phyloP scores from a whole-genome alignment of 1,284 basidiomycete species.

The Ceratobasidium sp. region DNA sequence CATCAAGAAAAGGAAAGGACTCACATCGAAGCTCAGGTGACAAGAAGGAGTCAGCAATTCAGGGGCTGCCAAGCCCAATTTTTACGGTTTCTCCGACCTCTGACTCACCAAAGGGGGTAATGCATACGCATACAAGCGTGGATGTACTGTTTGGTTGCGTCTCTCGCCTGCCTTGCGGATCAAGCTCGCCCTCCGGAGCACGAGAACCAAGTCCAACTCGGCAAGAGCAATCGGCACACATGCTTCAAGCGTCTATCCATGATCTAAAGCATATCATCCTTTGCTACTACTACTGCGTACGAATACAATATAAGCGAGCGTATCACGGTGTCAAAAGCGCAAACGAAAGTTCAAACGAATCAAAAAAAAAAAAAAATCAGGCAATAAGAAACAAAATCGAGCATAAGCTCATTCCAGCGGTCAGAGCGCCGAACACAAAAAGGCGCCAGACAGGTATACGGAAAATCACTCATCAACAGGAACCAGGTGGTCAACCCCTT shows the following conservation, averaged over 20 bases:
- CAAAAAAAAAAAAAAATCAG: conserved; percentile 7
- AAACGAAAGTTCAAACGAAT: conserved; percentile 9
- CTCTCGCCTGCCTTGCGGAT: conserved; percentile 9
- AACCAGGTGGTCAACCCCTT: not conserved
- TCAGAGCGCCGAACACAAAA: conserved; percentile 4
- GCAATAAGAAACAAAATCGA: conserved; percentile 3
- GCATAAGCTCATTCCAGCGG: not conserved
- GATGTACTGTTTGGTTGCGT: not conserved
- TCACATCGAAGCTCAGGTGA: conserved; percentile 22
- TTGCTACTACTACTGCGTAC: conserved; percentile 14
- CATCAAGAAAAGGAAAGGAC: not conserved
- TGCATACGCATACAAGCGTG: too few relatives aligned
- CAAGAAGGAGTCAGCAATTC: not conserved
- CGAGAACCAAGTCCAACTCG: too few relatives aligned
- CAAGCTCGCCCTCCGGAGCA: conserved; percentile 5
- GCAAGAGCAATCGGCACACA: not conserved
- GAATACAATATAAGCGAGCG: conserved; percentile 35
- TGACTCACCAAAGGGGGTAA: not conserved
- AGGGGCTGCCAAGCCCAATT: not conserved
- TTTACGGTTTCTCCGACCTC: conserved; percentile 19
- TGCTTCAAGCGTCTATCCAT: not conserved
- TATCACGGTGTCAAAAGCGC: conserved; percentile 8
- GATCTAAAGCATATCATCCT: conserved; percentile 14
- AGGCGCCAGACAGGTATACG: not conserved
- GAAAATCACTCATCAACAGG: conserved; percentile 2